Conservation (phyloP, 352 stramenopile genomes). For the Phytophthora pinifolia region DNA sequence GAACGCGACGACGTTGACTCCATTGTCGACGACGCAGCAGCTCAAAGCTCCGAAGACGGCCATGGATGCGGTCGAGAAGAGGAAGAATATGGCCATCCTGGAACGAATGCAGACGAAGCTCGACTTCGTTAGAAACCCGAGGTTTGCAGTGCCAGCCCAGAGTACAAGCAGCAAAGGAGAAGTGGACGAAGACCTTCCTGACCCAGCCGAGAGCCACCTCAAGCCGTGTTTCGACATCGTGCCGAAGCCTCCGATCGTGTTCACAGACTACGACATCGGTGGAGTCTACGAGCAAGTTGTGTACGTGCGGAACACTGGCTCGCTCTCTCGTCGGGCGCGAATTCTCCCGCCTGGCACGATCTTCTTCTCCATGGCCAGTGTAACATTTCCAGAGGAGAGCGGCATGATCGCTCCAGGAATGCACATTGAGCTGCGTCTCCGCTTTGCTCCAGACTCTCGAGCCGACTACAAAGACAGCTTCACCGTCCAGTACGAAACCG, state of each 20-base stretch:
- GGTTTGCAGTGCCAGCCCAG: constrained; percentile 32
- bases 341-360: too few species aligned
- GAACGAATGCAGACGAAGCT: constrained; percentile 81
- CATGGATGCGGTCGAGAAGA: constrained; percentile 57
- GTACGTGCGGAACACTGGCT: too few species aligned
- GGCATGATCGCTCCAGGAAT: too few species aligned
- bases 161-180: background rate
- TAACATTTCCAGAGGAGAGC: too few species aligned
- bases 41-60: background rate
- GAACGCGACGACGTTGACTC: background rate
- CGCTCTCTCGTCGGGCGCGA: too few species aligned
- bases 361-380: too few species aligned
- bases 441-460: too few species aligned
- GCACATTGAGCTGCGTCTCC: too few species aligned
- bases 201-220: background rate
- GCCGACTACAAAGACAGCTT: too few species aligned
- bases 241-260: constrained; percentile 53
- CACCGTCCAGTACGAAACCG: too few species aligned
- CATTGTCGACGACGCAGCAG: constrained; percentile 4
- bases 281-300: constrained; percentile 82
- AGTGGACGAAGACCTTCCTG: background rate
- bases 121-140: constrained; percentile 68
- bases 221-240: constrained; percentile 46
- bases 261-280: constrained; percentile 69
- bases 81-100: constrained; percentile 69